These are phyloP conservation scores for Calonectria pseudoturangicola DNA, from an alignment of 2,329 filamentous ascomycete genomes.

Conservation along the genomic window DNA sequence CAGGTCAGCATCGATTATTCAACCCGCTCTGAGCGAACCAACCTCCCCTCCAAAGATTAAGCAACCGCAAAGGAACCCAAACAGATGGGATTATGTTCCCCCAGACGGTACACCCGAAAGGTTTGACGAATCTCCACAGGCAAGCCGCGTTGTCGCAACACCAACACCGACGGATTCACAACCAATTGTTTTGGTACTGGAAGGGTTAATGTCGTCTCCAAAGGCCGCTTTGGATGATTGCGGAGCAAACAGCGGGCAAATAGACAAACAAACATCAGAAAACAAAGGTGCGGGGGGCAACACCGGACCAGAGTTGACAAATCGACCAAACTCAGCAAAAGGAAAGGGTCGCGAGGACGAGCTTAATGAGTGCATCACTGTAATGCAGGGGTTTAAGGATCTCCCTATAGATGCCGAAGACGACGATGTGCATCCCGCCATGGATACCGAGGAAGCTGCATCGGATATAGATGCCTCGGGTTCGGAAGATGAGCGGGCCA, in stretches of 20 bases:
- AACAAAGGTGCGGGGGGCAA: background rate
- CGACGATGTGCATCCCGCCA: conserved; percentile 61
- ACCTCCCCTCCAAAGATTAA: conserved; percentile 70
- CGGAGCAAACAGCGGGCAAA: background rate
- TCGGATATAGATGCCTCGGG: conserved; percentile 43
- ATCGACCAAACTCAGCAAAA: background rate
- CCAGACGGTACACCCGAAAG: conserved; percentile 61
- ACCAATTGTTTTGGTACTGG: conserved; percentile 51
- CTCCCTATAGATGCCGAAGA: conserved; percentile 74
- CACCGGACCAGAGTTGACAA: background rate
- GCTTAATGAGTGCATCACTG: conserved; percentile 78
- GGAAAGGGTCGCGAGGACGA: conserved; percentile 65
- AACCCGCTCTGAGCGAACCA: conserved; percentile 47
- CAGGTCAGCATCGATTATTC: conserved; percentile 4
- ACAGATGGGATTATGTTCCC: conserved; percentile 62
- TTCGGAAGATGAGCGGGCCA: conserved; percentile 50
- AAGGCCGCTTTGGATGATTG: conserved; percentile 1
- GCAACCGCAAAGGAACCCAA: conserved; percentile 60
- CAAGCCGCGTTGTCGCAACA: conserved; percentile 44
- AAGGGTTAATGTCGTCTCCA: conserved; percentile 31
- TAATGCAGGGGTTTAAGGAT: conserved; percentile 76
- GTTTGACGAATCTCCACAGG: conserved; percentile 58
- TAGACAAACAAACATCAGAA: background rate
- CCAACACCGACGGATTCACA: conserved; percentile 52
- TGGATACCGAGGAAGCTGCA: conserved; percentile 40